Evolutionary conservation across 306 rosid genomes (phyloP).

Genomic region (Lagenaria siceraria): DNA sequence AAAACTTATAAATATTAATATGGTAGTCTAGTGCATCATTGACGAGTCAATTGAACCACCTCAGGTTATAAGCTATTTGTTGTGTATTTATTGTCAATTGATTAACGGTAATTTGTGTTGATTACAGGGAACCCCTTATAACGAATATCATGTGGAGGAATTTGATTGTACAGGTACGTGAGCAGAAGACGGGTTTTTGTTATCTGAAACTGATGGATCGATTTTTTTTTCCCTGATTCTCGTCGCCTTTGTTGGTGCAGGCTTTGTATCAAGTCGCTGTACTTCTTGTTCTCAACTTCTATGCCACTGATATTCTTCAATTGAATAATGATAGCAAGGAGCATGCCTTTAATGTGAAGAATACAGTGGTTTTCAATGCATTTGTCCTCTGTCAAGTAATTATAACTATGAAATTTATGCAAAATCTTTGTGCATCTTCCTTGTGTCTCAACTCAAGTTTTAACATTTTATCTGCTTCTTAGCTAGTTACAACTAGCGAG

Average conservation of each 20-base stretch:
- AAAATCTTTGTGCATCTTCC: background rate
- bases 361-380: slow-evolving; percentile 77
- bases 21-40: too few species aligned
- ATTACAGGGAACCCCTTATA: slow-evolving; percentile 82
- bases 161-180: slow-evolving; percentile 62
- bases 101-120: slow-evolving; percentile 4
- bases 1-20: too few species aligned
- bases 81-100: background rate
- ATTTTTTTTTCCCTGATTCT: background rate
- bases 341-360: slow-evolving; percentile 35
- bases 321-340: slow-evolving; percentile 17
- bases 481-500: background rate
- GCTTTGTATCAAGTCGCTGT: slow-evolving; percentile 71
- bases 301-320: slow-evolving; percentile 41
- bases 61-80: background rate
- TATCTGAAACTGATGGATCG: background rate
- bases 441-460: background rate
- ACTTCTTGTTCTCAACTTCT: slow-evolving; percentile 69
- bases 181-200: background rate
- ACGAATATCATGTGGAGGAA: slow-evolving; percentile 99
- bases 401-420: background rate
- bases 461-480: background rate
- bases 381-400: slow-evolving; percentile 91
- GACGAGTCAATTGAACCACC: too few species aligned
- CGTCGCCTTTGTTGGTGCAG: slow-evolving; percentile 22